Evolutionary conservation across 108 stramenopile species (phyloP).

Genomic region (Nannochloropsis salina): DNA sequence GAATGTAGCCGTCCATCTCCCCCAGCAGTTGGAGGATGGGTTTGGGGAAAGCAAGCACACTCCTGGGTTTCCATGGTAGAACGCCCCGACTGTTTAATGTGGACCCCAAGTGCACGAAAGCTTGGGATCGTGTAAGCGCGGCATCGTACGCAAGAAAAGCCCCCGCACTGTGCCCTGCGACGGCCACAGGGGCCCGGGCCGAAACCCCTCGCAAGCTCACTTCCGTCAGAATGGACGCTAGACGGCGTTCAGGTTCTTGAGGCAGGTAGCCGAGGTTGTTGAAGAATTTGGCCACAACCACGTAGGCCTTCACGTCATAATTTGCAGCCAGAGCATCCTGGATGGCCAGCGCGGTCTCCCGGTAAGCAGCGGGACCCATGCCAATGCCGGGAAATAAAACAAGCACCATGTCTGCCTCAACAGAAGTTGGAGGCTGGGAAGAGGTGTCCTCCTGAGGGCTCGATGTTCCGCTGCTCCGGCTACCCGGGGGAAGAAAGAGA

Average conservation of each 20-base stretch:
- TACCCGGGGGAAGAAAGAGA: constrained; percentile 5
- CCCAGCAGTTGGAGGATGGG: constrained; percentile 11
- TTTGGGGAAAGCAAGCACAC: not conserved
- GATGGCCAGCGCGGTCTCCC: not conserved
- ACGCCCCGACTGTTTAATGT: not conserved
- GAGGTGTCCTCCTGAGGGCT: not conserved
- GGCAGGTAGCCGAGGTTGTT: constrained; percentile 2
- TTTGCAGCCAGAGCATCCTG: not conserved
- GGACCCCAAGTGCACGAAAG: not conserved
- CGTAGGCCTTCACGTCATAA: constrained; percentile 10
- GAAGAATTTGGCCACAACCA: not conserved
- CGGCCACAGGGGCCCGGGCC: not conserved
- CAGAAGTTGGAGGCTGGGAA: not conserved
- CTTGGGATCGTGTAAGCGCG: not conserved
- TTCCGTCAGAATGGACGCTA: not conserved
- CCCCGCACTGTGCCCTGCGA: not conserved
- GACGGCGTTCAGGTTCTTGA: constrained; percentile 15
- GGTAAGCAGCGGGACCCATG: not conserved
- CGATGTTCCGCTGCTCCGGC: not conserved
- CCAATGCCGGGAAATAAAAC: constrained; percentile 5
- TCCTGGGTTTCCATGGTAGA: not conserved
- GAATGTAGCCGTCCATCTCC: not conserved
- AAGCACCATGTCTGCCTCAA: not conserved
- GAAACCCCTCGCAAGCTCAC: not conserved
- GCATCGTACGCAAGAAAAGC: not conserved